Evolutionary conservation across 768 basidiomycete species (phyloP).

Genomic region (Heimioporus sp.): DNA sequence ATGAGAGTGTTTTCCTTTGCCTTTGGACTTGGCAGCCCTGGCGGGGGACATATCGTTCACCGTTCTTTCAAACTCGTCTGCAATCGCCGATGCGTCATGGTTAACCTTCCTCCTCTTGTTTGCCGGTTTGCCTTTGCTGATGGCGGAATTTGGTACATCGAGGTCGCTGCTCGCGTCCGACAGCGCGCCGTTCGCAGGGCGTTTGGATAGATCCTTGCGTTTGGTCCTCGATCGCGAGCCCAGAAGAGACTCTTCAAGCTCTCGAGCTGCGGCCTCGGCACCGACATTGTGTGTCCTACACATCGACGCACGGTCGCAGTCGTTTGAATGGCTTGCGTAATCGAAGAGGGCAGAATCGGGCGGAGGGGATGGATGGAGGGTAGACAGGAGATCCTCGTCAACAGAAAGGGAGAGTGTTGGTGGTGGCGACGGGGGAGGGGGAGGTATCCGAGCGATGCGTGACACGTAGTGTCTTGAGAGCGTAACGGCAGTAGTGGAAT

Average conservation of each 20-base stretch:
- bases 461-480: conserved; percentile 35
- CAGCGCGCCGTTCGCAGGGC: conserved; percentile 43
- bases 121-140: conserved; percentile 42
- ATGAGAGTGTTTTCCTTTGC: conserved; percentile 48
- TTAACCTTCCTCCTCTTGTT: conserved; percentile 67
- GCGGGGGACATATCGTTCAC: conserved; percentile 36
- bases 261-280: conserved; percentile 57
- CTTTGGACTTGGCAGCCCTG: conserved; percentile 41
- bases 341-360: conserved; percentile 32
- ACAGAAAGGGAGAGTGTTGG: conserved; percentile 27
- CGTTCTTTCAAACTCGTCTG: conserved; percentile 50
- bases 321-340: conserved; percentile 22
- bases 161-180: conserved; percentile 62
- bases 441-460: conserved; percentile 47
- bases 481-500: conserved; percentile 53
- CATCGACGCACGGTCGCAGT: conserved; percentile 22
- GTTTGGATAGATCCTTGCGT: conserved; percentile 48
- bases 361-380: conserved; percentile 37
- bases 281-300: conserved; percentile 23
- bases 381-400: conserved; percentile 36
- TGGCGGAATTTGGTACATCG: conserved; percentile 39
- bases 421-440: conserved; percentile 39
- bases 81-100: conserved; percentile 33
- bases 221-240: conserved; percentile 38
- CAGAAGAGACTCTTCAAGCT: conserved; percentile 55